Evolutionary conservation across 805 yeast species (phyloP), one percentile per base, ranked within the genome.

Genomic region (Clavispora vitiphila): DNA sequence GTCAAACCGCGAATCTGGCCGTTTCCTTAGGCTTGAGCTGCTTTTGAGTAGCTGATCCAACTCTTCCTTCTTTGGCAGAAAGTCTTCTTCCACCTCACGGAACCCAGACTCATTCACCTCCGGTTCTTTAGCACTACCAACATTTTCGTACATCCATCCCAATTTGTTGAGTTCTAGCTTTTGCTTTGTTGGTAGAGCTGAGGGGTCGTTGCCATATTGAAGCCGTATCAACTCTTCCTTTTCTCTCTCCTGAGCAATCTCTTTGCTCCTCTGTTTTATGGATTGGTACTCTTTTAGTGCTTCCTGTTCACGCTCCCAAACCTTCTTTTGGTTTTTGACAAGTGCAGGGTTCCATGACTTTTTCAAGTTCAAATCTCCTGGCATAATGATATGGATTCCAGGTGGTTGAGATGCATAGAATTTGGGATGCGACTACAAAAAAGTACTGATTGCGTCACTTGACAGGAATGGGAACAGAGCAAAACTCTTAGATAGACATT

Each of bases 321-420:
- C 90, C 55, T 82, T 85, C 50, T 81, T 82, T 63, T 83, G 88
- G 69, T 91, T 91, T 59, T 83, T 86, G 57, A 86, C 69, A 38
- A 87, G 71, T 36, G 84, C 90, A 2, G 99, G 97, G 61, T 91
- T 88, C 99, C 98, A 91, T 47, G 98, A 91, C 60, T 91, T 91
- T 66, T 91, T 85, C 42, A 90, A 63, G 59, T 91, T 91, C 48
- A 91, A 72, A 61, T 90, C 96, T 5, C 89, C 86, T 1, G 89
- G 86, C 59, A 69, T 69, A 20, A 18, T 40, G 15, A 4, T 7
- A 11, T 29, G 19, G 3, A 6, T 8, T 7, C 5, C 8, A 29
- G 19, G 19, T 16, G 20, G 20, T 15, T 29, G 32, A 29, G 32
- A 29, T 29, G 32, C 9, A 8, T 14, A 6, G 18, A 26, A 14